Conservation (phyloP, 2,329 filamentous ascomycete species). For the Ophiostoma sp. region DNA sequence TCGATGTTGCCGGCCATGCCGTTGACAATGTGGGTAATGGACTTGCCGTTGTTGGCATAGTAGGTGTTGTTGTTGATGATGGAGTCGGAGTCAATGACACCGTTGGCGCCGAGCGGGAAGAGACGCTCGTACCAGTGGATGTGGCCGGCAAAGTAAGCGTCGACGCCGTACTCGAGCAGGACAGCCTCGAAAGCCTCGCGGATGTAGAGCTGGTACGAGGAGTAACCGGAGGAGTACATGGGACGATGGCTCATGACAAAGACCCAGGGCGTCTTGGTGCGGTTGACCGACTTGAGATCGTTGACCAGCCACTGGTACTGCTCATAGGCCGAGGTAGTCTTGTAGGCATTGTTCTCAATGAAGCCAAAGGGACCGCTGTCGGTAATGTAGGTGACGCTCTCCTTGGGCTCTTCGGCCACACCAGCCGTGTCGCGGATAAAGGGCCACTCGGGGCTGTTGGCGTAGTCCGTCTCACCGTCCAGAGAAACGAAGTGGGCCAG, state of each 20-base stretch:
- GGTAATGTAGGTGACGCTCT: conserved; percentile 47
- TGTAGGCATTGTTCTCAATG: conserved; percentile 42
- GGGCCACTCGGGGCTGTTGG: conserved; percentile 48
- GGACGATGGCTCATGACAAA: conserved; percentile 32
- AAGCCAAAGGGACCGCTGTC: conserved; percentile 52
- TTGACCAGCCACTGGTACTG: conserved; percentile 40
- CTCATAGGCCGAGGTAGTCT: conserved; percentile 45
- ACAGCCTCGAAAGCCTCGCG: conserved; percentile 49
- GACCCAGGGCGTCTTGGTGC: conserved; percentile 32
- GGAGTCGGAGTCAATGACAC: conserved; percentile 41
- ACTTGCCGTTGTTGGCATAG: conserved; percentile 47
- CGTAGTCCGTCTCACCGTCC: conserved; percentile 50
- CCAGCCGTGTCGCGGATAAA: conserved; percentile 46
- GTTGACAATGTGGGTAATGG: conserved; percentile 53
- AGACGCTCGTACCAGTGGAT: conserved; percentile 33
- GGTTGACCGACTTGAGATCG: conserved; percentile 31
- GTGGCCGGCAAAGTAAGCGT: conserved; percentile 45
- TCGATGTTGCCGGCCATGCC: conserved; percentile 57
- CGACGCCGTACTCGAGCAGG: conserved; percentile 47
- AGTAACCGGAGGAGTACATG: conserved; percentile 33
- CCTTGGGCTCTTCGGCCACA: conserved; percentile 43
- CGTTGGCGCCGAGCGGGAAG: conserved; percentile 30
- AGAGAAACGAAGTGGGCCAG: conserved; percentile 53
- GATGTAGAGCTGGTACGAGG: conserved; percentile 46
- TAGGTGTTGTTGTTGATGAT: conserved; percentile 52